Evolutionary conservation across 2,329 filamentous ascomycete species (phyloP), one percentile per base, ranked within the genome.

Genomic region (Exophiala bonariae): DNA sequence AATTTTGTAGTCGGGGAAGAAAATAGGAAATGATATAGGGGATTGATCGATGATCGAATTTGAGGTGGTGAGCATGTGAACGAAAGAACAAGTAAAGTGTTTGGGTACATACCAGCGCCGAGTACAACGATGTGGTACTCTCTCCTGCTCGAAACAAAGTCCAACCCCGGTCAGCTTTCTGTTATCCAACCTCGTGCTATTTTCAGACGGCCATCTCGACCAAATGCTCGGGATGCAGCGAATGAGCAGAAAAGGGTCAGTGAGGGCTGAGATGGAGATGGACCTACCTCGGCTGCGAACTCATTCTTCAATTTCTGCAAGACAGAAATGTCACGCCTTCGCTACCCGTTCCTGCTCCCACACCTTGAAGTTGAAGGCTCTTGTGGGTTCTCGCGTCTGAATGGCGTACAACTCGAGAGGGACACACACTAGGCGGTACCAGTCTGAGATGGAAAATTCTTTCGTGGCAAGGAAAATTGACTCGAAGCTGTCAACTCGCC

Each of bases 81-180:
- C 11, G 23, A 26, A 26, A 26, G 23, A 6, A 26, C 23, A 26
- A 26, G 23, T 6, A 6, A 26, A 26, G 23, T 26, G 6, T 26
- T 26, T 26, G 23, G 23, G 23, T 28, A 50, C 79, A 64, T 72
- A 87, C 85, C 87, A 74, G 87, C 85, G 66, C 87, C 87, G 59
- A 91, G 76, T 55, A 91, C 87, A 60, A 90, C 87, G 64, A 90
- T 86, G 68, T 90, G 84, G 65, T 89, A 88, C 74, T 91, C 87
- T 63, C 85, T 82, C 69, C 84, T 87, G 57, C 49, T 26, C n/a
- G 32, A 36, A n/a, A 31, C 17, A 9, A 16, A 37, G n/a, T 52
- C 34, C 41, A 41, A 8, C 23, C 23, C 23, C 6, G 23, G 36
- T n/a, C 26, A 36, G 9, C 30, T 26, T 11, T 26, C 13, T 20